Base-by-base conservation (phyloP, 352 stramenopile species). In the Phytophthora aleatoria region DNA sequence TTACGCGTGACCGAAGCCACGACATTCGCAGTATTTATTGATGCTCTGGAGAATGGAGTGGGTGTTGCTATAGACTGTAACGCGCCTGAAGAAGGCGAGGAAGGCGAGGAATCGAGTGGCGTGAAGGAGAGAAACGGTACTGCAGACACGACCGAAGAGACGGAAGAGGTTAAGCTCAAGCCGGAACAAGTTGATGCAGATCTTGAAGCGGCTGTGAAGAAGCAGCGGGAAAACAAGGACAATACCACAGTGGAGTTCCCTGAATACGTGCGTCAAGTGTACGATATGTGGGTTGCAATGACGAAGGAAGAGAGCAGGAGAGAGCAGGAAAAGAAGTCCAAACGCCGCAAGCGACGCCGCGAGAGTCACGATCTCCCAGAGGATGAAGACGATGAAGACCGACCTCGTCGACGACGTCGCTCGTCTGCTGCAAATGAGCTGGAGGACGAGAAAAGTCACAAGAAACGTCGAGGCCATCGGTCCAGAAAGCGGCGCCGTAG, bases 21-120 rank as follows among this genome's bases (percentile, higher is more conserved):
- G 5, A 78, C 60, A 11, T 88, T 69, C 28, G 68, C 76, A 5
- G 71, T 63, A 0, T 91, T 85, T 56, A 42, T 35, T 1, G 53
- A 64, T 11, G 76, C 68, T 1, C 52, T 91, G 1, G 60, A 71
- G 15, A 64, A 50, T 33, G 74, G 80, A 9, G 71, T 90, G 4
- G 43, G 62, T 10, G 28, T 57, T 3, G 44, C 51, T 7, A 48
- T 87, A 20, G 77, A 90, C 3, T 72, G 58, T 6, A 87, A 87
- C 30, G 73, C 79, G 12, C 70, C 75, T 16, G 81, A 92, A 56
- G 80, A 92, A 62, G 82, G 83, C 5, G 83, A 92, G 45, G 83
- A 87, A 69, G 71, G 69, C 1, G 63, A 61, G 10, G 53, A 55
- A 10, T 35, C 16, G 10, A 54, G 57, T 12, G 51, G 31, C 7